These are phyloP conservation scores for Phytopythium helicoides DNA, from an alignment of 352 stramenopile species.

Conservation along the genomic window DNA sequence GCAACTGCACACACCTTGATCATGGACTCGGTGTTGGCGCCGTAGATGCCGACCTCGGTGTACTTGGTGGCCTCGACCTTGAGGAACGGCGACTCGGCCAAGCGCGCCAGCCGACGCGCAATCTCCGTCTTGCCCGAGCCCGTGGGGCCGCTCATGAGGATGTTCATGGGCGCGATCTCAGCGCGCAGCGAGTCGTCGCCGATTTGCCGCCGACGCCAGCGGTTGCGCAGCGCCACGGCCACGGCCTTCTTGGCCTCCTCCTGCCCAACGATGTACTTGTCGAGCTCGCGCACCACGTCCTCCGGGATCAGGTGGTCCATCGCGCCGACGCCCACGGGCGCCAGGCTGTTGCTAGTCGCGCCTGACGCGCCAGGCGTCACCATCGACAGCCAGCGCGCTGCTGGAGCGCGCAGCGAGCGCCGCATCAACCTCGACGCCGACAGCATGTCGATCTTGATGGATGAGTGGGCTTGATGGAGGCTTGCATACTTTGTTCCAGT, in stretches of 20 bases:
- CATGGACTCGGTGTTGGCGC: slow-evolving; percentile 98
- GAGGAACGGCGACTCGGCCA: slow-evolving; percentile 97
- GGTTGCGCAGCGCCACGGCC: slow-evolving; percentile 97
- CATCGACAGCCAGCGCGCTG: not conserved
- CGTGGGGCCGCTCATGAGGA: slow-evolving; percentile 99
- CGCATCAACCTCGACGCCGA: not conserved
- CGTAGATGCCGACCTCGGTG: slow-evolving; percentile 99
- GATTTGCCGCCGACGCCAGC: slow-evolving; percentile 95
- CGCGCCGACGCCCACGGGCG: slow-evolving; percentile 4
- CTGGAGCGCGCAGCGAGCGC: not conserved
- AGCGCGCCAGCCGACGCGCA: slow-evolving; percentile 94
- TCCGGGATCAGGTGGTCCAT: slow-evolving; percentile 71
- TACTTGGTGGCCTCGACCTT: slow-evolving; percentile 99
- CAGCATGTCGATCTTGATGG: not conserved
- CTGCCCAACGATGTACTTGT: slow-evolving; percentile 97
- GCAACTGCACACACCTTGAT: too few relatives aligned
- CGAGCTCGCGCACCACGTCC: slow-evolving; percentile 91
- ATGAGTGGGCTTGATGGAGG: too few relatives aligned
- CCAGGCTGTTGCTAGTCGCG: not conserved
- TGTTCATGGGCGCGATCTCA: slow-evolving; percentile 98
- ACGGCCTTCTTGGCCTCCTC: slow-evolving; percentile 97
- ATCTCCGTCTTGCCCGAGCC: slow-evolving; percentile 99
- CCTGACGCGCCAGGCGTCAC: not conserved
- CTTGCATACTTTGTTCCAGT: too few relatives aligned
- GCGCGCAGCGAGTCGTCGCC: slow-evolving; percentile 71